A percentile compares a stretch with the other conserved stretches of the same genome.
These are phyloP conservation scores for Tuber borchii DNA, from an alignment of 495 filamentous ascomycete species.

Conservation along the genomic window DNA sequence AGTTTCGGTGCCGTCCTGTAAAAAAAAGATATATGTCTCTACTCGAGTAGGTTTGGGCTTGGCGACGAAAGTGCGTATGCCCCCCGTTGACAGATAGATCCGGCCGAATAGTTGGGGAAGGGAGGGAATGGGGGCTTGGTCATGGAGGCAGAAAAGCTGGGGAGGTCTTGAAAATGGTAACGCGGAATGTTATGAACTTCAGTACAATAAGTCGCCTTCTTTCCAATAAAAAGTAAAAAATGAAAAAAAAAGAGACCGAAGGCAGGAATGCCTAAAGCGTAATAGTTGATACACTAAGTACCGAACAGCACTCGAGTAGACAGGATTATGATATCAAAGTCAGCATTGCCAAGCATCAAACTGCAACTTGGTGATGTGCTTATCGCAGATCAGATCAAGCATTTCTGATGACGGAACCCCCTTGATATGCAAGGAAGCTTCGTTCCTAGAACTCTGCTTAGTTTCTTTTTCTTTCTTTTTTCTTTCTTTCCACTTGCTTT, in stretches of 20 bases:
- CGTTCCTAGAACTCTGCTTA: neutral
- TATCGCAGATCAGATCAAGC: neutral
- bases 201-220: neutral
- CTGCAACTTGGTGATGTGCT: neutral
- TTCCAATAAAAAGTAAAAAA: neutral
- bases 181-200: neutral
- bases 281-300: neutral
- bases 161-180: neutral
- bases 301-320: neutral
- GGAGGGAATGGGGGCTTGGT: neutral
- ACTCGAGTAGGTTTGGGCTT: neutral
- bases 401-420: neutral
- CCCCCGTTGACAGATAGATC: neutral
- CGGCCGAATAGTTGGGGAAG: neutral
- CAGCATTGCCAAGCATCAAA: neutral
- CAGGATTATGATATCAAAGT: neutral
- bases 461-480: slow-evolving; percentile 8
- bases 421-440: slow-evolving; percentile 3
- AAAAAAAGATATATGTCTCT: slow-evolving; percentile 1
- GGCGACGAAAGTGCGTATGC: neutral
- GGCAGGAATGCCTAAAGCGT: neutral
- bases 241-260: neutral
- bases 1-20: slow-evolving; percentile 36
- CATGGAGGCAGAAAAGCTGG: neutral
- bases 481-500: slow-evolving; percentile 13